These are phyloP conservation scores for Capsicum pubescens DNA, from an alignment of 257 asterid genomes.

Conservation along the genomic window DNA sequence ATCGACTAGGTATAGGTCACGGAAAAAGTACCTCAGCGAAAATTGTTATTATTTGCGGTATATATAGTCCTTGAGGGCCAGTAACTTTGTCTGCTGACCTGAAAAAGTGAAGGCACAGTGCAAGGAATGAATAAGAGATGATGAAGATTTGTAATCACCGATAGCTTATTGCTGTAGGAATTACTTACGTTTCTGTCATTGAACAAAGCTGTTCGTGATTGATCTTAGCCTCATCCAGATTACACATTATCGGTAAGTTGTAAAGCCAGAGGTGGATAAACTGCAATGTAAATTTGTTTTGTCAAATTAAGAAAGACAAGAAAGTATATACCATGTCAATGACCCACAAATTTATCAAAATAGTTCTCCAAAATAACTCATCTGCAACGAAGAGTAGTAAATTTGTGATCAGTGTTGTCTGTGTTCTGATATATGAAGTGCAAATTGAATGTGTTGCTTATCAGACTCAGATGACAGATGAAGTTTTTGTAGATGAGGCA, in stretches of 20 bases:
- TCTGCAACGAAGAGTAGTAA: neutral
- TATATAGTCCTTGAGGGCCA: slow-evolving; percentile 2
- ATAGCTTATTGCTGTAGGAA: neutral
- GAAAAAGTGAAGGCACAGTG: neutral
- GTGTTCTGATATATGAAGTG: neutral
- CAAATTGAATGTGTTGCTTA: too few species aligned
- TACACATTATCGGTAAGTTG: slow-evolving; percentile 20
- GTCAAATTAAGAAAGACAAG: neutral
- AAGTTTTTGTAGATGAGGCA: too few species aligned
- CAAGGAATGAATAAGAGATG: neutral
- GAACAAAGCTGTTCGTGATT: slow-evolving; percentile 25
- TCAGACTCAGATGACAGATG: too few species aligned
- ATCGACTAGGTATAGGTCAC: neutral
- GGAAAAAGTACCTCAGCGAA: slow-evolving; percentile 12
- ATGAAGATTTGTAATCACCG: neutral
- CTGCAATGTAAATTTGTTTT: neutral
- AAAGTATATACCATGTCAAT: neutral
- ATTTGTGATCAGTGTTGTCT: neutral
- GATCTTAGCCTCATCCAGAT: slow-evolving; percentile 22
- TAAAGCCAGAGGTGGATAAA: neutral
- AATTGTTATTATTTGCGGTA: neutral
- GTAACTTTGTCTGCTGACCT: slow-evolving; percentile 11
- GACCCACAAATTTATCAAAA: neutral
- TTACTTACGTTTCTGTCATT: slow-evolving; percentile 26
- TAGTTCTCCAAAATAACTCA: too few species aligned